Conservation (phyloP, 805 yeast genomes). For the Metschnikowia lachancei region DNA sequence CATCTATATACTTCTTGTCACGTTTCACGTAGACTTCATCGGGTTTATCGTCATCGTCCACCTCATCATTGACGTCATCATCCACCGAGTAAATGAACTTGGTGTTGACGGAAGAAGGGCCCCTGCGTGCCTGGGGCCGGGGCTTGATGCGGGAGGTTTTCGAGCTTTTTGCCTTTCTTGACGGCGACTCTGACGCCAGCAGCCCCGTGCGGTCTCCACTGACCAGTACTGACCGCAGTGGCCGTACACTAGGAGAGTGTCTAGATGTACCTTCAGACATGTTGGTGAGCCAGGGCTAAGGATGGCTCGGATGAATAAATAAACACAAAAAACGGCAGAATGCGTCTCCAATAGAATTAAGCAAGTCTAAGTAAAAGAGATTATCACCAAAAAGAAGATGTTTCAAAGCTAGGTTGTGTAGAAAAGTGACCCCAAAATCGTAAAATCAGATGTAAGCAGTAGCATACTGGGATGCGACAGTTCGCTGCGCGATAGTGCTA, state of each 20-base stretch:
- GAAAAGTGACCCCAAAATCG: too few relatives aligned
- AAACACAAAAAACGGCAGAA: too few relatives aligned
- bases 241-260: constrained; percentile 14
- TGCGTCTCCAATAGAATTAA: too few relatives aligned
- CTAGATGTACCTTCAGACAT: constrained; percentile 11
- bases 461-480: too few relatives aligned
- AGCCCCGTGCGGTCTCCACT: constrained; percentile 7
- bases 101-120: constrained; percentile 19
- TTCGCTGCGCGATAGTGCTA: too few relatives aligned
- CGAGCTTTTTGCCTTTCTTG: constrained; percentile 11
- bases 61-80: constrained; percentile 67
- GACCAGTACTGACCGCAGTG: constrained; percentile 15
- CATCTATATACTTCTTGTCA: constrained; percentile 56
- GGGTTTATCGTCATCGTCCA: constrained; percentile 48
- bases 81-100: constrained; percentile 69
- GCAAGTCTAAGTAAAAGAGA: too few relatives aligned
- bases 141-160: constrained; percentile 23
- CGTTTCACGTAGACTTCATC: constrained; percentile 35
- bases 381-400: too few relatives aligned
- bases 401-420: too few relatives aligned
- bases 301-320: too few relatives aligned
- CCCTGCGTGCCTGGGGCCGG: constrained; percentile 34
- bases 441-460: too few relatives aligned
- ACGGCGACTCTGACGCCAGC: constrained; percentile 14
- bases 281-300: neutral